These are phyloP conservation scores for Vitis hybrid DNA, from an alignment of 177 flowering plant genomes.

Conservation along the genomic window DNA sequence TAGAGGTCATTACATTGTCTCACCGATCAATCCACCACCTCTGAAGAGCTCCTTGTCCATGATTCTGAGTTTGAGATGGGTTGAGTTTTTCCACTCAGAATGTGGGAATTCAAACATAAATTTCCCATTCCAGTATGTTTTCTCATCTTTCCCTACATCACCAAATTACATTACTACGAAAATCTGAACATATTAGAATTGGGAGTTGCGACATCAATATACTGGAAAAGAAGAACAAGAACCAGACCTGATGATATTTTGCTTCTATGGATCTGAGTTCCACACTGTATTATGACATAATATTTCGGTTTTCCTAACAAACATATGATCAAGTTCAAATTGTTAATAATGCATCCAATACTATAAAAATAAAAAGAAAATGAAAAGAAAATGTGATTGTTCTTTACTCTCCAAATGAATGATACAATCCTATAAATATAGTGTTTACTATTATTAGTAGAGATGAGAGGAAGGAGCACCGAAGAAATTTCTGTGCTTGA, in stretches of 20 bases:
- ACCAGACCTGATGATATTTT: slow-evolving; percentile 59
- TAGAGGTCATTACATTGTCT: slow-evolving; percentile 43
- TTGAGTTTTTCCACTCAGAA: slow-evolving; percentile 31
- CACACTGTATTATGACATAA: slow-evolving; percentile 60
- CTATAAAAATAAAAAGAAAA: not conserved
- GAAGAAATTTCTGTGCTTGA: slow-evolving; percentile 41
- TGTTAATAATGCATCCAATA: not conserved
- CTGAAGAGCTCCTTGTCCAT: slow-evolving; percentile 40
- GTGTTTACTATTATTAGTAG: not conserved
- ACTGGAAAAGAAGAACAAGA: not conserved
- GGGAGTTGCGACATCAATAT: not conserved
- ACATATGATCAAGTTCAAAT: slow-evolving; percentile 4
- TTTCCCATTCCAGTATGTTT: slow-evolving; percentile 67
- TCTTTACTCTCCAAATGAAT: not conserved
- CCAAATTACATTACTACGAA: not conserved
- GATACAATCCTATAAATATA: not conserved
- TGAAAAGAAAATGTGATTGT: no score
- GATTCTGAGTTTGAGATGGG: slow-evolving; percentile 55
- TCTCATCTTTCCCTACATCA: slow-evolving; percentile 43
- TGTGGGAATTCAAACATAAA: slow-evolving; percentile 41
- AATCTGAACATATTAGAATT: not conserved
- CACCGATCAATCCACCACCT: slow-evolving; percentile 58
- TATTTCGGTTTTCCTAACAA: slow-evolving; percentile 55
- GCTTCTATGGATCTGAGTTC: slow-evolving; percentile 49
- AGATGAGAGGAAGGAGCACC: slow-evolving; percentile 30